Percentiles rank a stretch among this genome's conserved stretches.
Evolutionary conservation across 164 flowering plant genomes (phyloP).

Genomic region (Nymphaea thermarum): DNA sequence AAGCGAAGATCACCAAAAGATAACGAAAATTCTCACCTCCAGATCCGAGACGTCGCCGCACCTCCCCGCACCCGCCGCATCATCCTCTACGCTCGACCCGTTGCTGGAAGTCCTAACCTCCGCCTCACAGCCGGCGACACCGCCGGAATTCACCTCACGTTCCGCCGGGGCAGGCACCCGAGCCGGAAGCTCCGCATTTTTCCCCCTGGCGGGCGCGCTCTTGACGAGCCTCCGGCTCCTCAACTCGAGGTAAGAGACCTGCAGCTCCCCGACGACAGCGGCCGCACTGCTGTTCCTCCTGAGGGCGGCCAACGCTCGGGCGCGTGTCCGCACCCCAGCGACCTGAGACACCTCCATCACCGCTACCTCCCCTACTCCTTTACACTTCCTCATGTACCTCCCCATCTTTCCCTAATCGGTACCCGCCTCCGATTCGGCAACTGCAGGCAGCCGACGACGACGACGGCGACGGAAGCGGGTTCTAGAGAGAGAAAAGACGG

Average conservation of each 20-base stretch:
- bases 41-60: not conserved
- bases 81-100: not conserved
- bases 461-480: not conserved
- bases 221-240: not conserved
- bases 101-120: not conserved
- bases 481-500: not conserved
- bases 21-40: not conserved
- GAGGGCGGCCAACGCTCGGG: not conserved
- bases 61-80: not conserved
- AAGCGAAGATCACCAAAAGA: not conserved
- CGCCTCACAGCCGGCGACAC: not conserved
- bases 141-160: not conserved
- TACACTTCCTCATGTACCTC: conserved; percentile 1
- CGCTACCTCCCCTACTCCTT: conserved; percentile 2
- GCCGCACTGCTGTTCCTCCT: not conserved
- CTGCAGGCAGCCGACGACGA: not conserved
- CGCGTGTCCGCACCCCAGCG: not conserved
- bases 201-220: not conserved
- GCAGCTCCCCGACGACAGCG: not conserved
- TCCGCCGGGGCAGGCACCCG: not conserved
- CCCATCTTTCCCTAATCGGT: not conserved
- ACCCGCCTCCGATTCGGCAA: not conserved
- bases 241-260: not conserved
- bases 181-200: not conserved
- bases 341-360: conserved; percentile 3